A percentile compares a stretch with the other conserved stretches of the same genome.
Evolutionary conservation across 768 basidiomycete species (phyloP).

Genomic region (Suillus bovinus): DNA sequence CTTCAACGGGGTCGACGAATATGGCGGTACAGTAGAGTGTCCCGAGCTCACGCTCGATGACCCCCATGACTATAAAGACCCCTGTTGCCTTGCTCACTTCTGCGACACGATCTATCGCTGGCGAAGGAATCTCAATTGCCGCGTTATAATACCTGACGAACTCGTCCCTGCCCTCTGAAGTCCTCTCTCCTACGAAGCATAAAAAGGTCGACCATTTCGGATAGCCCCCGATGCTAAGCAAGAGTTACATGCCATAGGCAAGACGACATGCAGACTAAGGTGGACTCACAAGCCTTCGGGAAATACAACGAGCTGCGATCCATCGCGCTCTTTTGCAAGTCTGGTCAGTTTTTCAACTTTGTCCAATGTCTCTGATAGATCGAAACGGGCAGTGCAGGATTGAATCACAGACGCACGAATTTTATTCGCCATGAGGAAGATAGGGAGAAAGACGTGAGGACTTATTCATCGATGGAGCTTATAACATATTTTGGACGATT

Average conservation of each 20-base stretch:
- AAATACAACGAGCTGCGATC: slow-evolving; percentile 51
- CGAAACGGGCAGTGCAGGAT: slow-evolving; percentile 47
- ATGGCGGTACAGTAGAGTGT: slow-evolving; percentile 63
- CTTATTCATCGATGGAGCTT: neutral
- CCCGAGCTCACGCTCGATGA: slow-evolving; percentile 59
- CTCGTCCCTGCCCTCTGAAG: slow-evolving; percentile 54
- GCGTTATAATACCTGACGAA: slow-evolving; percentile 53
- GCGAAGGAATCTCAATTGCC: slow-evolving; percentile 58
- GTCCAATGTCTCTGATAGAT: slow-evolving; percentile 45
- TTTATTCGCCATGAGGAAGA: slow-evolving; percentile 26
- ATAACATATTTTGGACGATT: slow-evolving; percentile 6
- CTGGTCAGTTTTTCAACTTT: slow-evolving; percentile 49
- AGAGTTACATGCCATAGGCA: neutral
- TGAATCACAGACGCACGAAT: slow-evolving; percentile 56
- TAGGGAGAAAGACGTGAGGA: neutral
- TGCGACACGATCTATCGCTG: slow-evolving; percentile 48
- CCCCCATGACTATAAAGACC: slow-evolving; percentile 59
- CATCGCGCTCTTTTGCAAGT: slow-evolving; percentile 47
- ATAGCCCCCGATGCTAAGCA: slow-evolving; percentile 54
- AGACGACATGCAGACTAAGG: neutral
- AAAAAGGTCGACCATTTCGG: slow-evolving; percentile 52
- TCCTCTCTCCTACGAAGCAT: slow-evolving; percentile 49
- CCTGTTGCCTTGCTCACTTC: slow-evolving; percentile 45
- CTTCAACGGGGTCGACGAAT: slow-evolving; percentile 53
- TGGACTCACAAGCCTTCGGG: slow-evolving; percentile 56